A percentile compares a stretch with the other conserved stretches of the same genome.
phyloP scores from a whole-genome alignment of 2,329 filamentous ascomycete genomes.

The Camptophora hylomeconis region DNA sequence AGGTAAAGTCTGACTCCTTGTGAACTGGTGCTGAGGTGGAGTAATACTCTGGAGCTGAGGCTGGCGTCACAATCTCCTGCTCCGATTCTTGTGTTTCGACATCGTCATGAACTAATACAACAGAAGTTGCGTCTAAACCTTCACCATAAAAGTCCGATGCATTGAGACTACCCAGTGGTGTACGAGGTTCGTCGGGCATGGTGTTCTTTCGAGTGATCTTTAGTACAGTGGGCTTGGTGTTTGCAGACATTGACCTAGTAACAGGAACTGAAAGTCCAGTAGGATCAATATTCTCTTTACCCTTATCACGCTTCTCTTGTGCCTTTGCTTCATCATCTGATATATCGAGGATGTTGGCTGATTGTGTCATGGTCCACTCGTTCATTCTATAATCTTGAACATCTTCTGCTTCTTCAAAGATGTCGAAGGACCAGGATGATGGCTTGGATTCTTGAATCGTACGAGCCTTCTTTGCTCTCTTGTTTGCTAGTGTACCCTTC shows the following conservation, averaged over 20 bases:
- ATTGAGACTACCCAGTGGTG: slow-evolving; percentile 54
- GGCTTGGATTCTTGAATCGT: slow-evolving; percentile 45
- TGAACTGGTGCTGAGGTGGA: not conserved
- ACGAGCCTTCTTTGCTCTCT: slow-evolving; percentile 26
- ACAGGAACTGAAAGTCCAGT: slow-evolving; percentile 41
- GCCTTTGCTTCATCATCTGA: slow-evolving; percentile 64
- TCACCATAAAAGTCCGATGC: slow-evolving; percentile 54
- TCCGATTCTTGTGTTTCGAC: slow-evolving; percentile 24
- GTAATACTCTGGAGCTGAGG: slow-evolving; percentile 1
- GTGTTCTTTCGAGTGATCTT: slow-evolving; percentile 7
- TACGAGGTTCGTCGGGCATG: slow-evolving; percentile 49
- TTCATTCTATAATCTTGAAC: slow-evolving; percentile 75
- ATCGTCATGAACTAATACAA: slow-evolving; percentile 51
- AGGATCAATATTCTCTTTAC: slow-evolving; percentile 92
- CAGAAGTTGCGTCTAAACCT: slow-evolving; percentile 49
- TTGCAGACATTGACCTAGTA: slow-evolving; percentile 31
- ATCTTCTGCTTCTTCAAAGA: slow-evolving; percentile 82
- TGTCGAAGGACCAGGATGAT: slow-evolving; percentile 74
- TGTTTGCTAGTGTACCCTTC: slow-evolving; percentile 51
- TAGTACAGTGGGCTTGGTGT: slow-evolving; percentile 13
- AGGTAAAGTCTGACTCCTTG: slow-evolving; percentile 9
- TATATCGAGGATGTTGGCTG: slow-evolving; percentile 68
- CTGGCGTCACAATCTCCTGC: slow-evolving; percentile 2
- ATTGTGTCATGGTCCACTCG: slow-evolving; percentile 58
- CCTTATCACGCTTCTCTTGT: slow-evolving; percentile 39